Conservation (phyloP, 306 rosid genomes). For the Hylodesmum podocarpum region DNA sequence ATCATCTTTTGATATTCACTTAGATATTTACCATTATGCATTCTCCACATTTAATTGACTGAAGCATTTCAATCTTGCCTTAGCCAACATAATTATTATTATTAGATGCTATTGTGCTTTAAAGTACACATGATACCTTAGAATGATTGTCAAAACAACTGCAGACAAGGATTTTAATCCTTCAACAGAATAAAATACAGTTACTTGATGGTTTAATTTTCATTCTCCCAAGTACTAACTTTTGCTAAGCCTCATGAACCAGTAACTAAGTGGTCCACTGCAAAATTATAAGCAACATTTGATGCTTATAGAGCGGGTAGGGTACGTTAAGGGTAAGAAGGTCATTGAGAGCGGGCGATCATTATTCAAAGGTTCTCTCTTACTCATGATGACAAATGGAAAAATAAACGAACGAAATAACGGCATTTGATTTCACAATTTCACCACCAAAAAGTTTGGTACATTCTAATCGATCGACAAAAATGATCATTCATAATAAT, state of each 20-base stretch:
- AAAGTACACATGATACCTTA: background rate
- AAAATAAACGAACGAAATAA: background rate
- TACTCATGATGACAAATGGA: background rate
- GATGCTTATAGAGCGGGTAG: background rate
- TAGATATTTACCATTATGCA: background rate
- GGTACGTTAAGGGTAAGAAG: background rate
- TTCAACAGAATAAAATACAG: background rate
- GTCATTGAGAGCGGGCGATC: background rate
- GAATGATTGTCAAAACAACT: background rate
- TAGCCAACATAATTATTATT: slow-evolving; percentile 9
- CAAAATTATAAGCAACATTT: background rate
- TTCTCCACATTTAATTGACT: background rate
- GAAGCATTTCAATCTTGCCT: background rate
- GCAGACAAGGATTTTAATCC: background rate
- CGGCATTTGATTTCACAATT: background rate
- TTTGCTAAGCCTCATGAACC: background rate
- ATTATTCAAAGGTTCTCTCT: background rate
- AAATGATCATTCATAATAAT: slow-evolving; percentile 18
- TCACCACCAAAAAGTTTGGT: slow-evolving; percentile 13
- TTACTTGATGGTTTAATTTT: background rate
- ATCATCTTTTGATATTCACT: background rate
- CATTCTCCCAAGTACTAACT: background rate
- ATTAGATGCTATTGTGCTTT: background rate
- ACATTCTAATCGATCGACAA: slow-evolving; percentile 16
- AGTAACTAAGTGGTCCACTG: background rate